Percentiles rank a stretch among this genome's conserved stretches.
phyloP scores from a whole-genome alignment of 768 basidiomycete species.

The Termitomyces sp. region DNA sequence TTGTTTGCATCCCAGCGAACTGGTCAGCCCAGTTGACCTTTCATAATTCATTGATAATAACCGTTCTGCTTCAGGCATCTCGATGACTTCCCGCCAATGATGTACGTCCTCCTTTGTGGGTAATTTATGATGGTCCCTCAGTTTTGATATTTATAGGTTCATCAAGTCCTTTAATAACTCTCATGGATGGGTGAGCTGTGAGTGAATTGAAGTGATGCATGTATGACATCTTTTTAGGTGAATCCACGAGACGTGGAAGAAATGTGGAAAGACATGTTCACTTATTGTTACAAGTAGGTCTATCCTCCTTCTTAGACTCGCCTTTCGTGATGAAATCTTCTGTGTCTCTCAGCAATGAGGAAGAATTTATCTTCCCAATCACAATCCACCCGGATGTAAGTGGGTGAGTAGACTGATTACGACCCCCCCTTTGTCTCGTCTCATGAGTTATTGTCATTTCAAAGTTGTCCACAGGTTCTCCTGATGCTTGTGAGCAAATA shows the following conservation, averaged over 20 bases:
- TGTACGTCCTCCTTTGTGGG: constrained; percentile 33
- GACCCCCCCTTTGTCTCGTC: neutral
- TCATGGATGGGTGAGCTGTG: constrained; percentile 54
- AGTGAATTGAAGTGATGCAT: neutral
- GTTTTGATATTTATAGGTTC: constrained; percentile 50
- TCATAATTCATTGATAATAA: too few species aligned
- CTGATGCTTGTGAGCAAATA: constrained; percentile 54
- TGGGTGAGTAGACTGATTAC: constrained; percentile 34
- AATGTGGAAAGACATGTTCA: constrained; percentile 72
- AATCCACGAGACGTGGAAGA: constrained; percentile 61
- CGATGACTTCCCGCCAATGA: constrained; percentile 73
- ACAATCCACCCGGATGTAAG: constrained; percentile 79
- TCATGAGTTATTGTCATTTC: neutral
- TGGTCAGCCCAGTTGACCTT: constrained; percentile 36
- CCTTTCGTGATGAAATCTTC: neutral
- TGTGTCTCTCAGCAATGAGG: constrained; percentile 41
- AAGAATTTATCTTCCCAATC: constrained; percentile 66
- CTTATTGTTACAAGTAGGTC: constrained; percentile 54
- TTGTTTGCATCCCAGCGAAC: constrained; percentile 58
- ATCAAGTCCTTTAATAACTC: constrained; percentile 63
- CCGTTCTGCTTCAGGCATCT: constrained; percentile 41
- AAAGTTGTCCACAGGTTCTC: constrained; percentile 61
- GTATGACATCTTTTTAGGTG: constrained; percentile 32
- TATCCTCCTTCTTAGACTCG: neutral
- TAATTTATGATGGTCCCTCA: neutral